These are phyloP conservation scores for Darksidea phi DNA, from an alignment of 495 filamentous ascomycete genomes.

Conservation along the genomic window DNA sequence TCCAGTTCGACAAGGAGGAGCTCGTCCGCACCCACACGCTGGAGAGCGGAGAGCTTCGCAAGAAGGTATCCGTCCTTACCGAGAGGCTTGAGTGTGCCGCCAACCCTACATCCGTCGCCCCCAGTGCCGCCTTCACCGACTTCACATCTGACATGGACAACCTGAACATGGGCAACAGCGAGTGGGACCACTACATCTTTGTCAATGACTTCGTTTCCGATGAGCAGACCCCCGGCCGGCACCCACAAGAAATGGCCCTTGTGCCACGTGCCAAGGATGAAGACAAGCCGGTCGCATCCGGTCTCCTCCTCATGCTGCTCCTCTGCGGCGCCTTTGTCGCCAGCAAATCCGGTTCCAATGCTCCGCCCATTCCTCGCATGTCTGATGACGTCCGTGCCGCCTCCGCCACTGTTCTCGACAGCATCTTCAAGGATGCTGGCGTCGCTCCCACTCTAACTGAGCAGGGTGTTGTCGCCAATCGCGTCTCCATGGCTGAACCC, in stretches of 20 bases:
- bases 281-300: slow-evolving; percentile 44
- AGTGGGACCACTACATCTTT: slow-evolving; percentile 80
- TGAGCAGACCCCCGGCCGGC: slow-evolving; percentile 48
- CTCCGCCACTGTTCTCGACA: slow-evolving; percentile 84
- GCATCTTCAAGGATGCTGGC: slow-evolving; percentile 71
- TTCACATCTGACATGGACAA: slow-evolving; percentile 79
- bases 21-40: slow-evolving; percentile 84
- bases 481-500: slow-evolving; percentile 43
- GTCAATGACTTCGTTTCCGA: slow-evolving; percentile 58
- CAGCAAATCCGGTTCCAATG: slow-evolving; percentile 68
- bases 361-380: slow-evolving; percentile 71
- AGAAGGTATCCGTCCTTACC: slow-evolving; percentile 86
- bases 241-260: slow-evolving; percentile 41
- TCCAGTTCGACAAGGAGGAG: slow-evolving; percentile 87
- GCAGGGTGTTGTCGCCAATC: slow-evolving; percentile 35
- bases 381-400: slow-evolving; percentile 92
- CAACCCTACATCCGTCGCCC: slow-evolving; percentile 56
- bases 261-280: slow-evolving; percentile 57
- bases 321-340: slow-evolving; percentile 96
- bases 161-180: slow-evolving; percentile 69
- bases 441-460: slow-evolving; percentile 29
- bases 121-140: slow-evolving; percentile 61
- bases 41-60: slow-evolving; percentile 91
- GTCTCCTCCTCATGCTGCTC: slow-evolving; percentile 67
- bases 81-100: slow-evolving; percentile 81